phyloP scores from a whole-genome alignment of 2,329 filamentous ascomycete genomes.

The Didymellaceae sp. region DNA sequence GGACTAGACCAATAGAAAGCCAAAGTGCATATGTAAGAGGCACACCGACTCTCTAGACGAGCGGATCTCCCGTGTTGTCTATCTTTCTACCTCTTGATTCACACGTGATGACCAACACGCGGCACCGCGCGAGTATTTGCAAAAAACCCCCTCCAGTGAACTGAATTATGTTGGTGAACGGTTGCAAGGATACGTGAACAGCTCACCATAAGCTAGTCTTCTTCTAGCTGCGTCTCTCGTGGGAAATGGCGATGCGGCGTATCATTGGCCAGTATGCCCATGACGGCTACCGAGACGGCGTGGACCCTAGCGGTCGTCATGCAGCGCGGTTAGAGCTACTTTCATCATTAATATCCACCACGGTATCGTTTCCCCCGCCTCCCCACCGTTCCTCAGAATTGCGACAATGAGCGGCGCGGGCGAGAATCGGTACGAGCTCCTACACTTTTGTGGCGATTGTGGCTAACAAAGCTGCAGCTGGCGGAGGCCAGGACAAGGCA shows the following conservation, averaged over 20 bases:
- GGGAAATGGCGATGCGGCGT: slow-evolving; percentile 16
- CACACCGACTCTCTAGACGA: slow-evolving; percentile 11
- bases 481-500: slow-evolving; percentile 45
- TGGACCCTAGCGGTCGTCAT: slow-evolving; percentile 28
- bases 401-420: slow-evolving; percentile 48
- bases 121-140: slow-evolving; percentile 14
- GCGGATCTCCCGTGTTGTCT: slow-evolving; percentile 2
- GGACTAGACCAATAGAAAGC: slow-evolving; percentile 11
- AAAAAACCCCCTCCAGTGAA: slow-evolving; percentile 16
- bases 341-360: slow-evolving; percentile 40
- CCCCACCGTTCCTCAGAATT: slow-evolving; percentile 30
- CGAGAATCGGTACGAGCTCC: slow-evolving; percentile 44
- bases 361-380: slow-evolving; percentile 34
- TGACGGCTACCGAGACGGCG: no score
- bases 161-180: slow-evolving; percentile 12
- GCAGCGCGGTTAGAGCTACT: slow-evolving; percentile 30
- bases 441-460: not conserved
- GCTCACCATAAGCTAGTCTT: not conserved
- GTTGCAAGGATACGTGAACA: slow-evolving; percentile 4
- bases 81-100: slow-evolving; percentile 3
- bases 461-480: slow-evolving; percentile 39
- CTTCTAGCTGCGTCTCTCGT: not conserved
- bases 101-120: slow-evolving; percentile 20
- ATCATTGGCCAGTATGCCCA: slow-evolving; percentile 28
- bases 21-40: slow-evolving; percentile 2